Evolutionary conservation across 495 filamentous ascomycete species (phyloP).

Genomic region (Aspergillus avenaceus): DNA sequence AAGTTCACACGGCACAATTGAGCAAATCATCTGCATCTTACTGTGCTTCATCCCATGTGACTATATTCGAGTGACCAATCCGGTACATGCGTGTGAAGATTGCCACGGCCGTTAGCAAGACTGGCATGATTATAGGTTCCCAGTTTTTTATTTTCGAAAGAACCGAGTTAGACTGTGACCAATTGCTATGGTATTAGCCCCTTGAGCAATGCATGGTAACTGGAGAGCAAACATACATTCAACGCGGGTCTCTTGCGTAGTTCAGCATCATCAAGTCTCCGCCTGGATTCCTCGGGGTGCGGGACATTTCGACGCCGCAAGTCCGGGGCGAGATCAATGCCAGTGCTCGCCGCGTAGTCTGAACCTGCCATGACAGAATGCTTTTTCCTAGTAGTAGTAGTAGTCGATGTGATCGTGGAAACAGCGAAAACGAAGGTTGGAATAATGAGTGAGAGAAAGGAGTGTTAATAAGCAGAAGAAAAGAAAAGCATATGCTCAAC

Average conservation of each 20-base stretch:
- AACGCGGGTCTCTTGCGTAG: slow-evolving; percentile 60
- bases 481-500: not conserved
- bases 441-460: not conserved
- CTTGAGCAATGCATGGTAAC: not conserved
- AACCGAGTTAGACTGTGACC: slow-evolving; percentile 34
- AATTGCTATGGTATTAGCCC: slow-evolving; percentile 4
- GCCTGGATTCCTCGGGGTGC: slow-evolving; percentile 37
- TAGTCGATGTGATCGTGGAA: not conserved
- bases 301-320: slow-evolving; percentile 72
- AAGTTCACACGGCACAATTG: slow-evolving; percentile 1
- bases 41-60: slow-evolving; percentile 99
- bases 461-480: not conserved
- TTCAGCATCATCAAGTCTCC: slow-evolving; percentile 33
- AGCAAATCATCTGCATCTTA: slow-evolving; percentile 44
- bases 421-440: not conserved
- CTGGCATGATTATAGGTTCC: slow-evolving; percentile 82
- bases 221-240: slow-evolving; percentile 22
- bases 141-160: slow-evolving; percentile 67
- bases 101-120: slow-evolving; percentile 81
- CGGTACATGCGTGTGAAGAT: slow-evolving; percentile 95
- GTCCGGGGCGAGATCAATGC: slow-evolving; percentile 61
- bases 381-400: not conserved
- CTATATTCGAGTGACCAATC: slow-evolving; percentile 91
- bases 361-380: slow-evolving; percentile 25
- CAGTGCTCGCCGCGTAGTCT: slow-evolving; percentile 54